These are phyloP conservation scores for Globisporangium yorkense DNA, from an alignment of 352 stramenopile species.

Conservation along the genomic window DNA sequence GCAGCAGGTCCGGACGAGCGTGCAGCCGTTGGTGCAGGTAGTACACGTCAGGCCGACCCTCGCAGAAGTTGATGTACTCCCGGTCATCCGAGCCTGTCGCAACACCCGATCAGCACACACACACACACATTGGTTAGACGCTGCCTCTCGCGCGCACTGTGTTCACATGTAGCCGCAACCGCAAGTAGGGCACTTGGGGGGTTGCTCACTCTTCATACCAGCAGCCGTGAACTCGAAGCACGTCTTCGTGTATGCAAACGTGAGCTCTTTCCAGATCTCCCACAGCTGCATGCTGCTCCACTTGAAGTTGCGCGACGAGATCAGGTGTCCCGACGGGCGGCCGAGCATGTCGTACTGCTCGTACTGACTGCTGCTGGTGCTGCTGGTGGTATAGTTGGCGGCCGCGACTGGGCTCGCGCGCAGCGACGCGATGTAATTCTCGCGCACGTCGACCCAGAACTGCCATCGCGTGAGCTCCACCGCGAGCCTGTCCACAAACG, in stretches of 20 bases:
- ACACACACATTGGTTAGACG: slow-evolving; percentile 13
- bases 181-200: not conserved
- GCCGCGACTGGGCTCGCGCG: slow-evolving; percentile 13
- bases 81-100: slow-evolving; percentile 57
- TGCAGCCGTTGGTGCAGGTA: slow-evolving; percentile 78
- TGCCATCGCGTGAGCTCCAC: slow-evolving; percentile 68
- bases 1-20: slow-evolving; percentile 59
- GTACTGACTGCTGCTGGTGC: slow-evolving; percentile 13
- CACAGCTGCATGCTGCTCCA: slow-evolving; percentile 81
- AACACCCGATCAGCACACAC: not conserved
- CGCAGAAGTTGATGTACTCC: slow-evolving; percentile 77
- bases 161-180: slow-evolving; percentile 10
- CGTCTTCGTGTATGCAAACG: slow-evolving; percentile 77
- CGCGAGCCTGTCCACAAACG: slow-evolving; percentile 63
- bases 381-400: not conserved
- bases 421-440: slow-evolving; percentile 65
- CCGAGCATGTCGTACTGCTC: slow-evolving; percentile 8
- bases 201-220: slow-evolving; percentile 79
- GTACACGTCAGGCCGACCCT: slow-evolving; percentile 67
- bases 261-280: slow-evolving; percentile 82
- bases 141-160: slow-evolving; percentile 2
- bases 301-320: slow-evolving; percentile 55
- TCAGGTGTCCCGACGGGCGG: slow-evolving; percentile 7
- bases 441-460: slow-evolving; percentile 73
- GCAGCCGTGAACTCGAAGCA: slow-evolving; percentile 78